Conservation (phyloP, 1,284 basidiomycete species). For the Coniferiporia weirii region DNA sequence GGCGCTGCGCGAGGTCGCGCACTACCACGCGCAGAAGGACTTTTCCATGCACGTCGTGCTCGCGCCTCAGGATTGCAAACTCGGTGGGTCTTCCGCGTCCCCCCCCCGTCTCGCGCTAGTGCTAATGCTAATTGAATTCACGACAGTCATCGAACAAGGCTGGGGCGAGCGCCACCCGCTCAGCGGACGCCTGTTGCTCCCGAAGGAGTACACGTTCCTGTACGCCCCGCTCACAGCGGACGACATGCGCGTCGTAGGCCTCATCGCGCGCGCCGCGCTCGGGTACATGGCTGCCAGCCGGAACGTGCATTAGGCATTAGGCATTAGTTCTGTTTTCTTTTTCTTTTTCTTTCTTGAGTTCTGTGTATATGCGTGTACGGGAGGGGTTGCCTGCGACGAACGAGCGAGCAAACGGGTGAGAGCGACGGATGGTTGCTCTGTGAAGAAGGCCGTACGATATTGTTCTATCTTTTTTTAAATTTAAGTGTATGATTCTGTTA, state of each 20-base stretch:
- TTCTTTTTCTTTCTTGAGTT: no score
- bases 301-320: neutral
- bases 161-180: conserved; percentile 27
- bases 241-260: conserved; percentile 23
- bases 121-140: no score
- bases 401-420: no score
- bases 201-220: conserved; percentile 26
- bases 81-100: conserved; percentile 18
- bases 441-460: no score
- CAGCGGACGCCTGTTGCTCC: conserved; percentile 18
- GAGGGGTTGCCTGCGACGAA: no score
- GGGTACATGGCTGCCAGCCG: conserved; percentile 16
- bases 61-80: conserved; percentile 24
- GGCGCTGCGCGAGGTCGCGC: conserved; percentile 23
- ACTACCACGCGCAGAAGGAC: conserved; percentile 24
- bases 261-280: conserved; percentile 22
- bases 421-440: no score
- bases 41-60: conserved; percentile 24
- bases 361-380: no score
- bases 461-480: no score
- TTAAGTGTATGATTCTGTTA: no score
- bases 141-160: conserved; percentile 25
- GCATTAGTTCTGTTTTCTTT: no score
- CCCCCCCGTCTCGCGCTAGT: neutral
- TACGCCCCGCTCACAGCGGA: conserved; percentile 25